These are phyloP conservation scores for Rhodotorula babjevae DNA, from an alignment of 768 basidiomycete genomes.

Conservation along the genomic window DNA sequence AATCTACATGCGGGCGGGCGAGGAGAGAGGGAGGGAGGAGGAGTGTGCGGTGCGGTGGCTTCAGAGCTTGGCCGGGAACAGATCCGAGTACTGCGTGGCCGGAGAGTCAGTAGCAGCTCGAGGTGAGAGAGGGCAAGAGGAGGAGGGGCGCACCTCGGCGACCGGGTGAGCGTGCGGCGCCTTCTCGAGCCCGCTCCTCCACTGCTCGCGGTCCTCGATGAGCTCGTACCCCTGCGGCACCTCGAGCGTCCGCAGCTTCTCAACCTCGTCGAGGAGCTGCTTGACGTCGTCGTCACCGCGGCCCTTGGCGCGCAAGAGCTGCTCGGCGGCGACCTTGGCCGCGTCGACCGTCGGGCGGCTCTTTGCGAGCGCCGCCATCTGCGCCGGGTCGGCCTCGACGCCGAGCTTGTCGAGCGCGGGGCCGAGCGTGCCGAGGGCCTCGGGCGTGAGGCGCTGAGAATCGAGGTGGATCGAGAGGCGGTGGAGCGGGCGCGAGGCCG, in stretches of 20 bases:
- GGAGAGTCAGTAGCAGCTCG: background rate
- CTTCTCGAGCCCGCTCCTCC: conserved; percentile 6
- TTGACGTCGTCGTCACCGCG: conserved; percentile 51
- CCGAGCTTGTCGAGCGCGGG: conserved; percentile 53
- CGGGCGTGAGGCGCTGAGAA: conserved; percentile 59
- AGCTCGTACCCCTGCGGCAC: conserved; percentile 35
- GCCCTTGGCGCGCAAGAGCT: conserved; percentile 44
- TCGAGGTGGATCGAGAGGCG: conserved; percentile 66
- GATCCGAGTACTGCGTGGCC: conserved; percentile 16
- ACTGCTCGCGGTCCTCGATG: conserved; percentile 23
- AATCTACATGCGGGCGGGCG: no score
- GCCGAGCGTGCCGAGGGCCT: conserved; percentile 59
- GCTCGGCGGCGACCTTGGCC: conserved; percentile 63
- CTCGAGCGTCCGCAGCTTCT: conserved; percentile 58
- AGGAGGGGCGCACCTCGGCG: conserved; percentile 19
- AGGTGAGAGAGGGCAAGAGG: background rate
- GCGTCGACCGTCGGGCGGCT: conserved; percentile 58
- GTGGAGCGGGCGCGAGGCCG: conserved; percentile 64
- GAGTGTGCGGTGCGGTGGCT: background rate
- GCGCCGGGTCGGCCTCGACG: conserved; percentile 54
- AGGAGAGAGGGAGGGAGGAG: no score
- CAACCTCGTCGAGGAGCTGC: conserved; percentile 57
- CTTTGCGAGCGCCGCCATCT: conserved; percentile 55
- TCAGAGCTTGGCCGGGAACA: conserved; percentile 23
- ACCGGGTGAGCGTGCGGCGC: conserved; percentile 27